Percentiles rank a stretch among this genome's conserved stretches.
Evolutionary conservation across 176 grass and related monocot species (phyloP).

Genomic region (Miscanthus lutarioriparius): DNA sequence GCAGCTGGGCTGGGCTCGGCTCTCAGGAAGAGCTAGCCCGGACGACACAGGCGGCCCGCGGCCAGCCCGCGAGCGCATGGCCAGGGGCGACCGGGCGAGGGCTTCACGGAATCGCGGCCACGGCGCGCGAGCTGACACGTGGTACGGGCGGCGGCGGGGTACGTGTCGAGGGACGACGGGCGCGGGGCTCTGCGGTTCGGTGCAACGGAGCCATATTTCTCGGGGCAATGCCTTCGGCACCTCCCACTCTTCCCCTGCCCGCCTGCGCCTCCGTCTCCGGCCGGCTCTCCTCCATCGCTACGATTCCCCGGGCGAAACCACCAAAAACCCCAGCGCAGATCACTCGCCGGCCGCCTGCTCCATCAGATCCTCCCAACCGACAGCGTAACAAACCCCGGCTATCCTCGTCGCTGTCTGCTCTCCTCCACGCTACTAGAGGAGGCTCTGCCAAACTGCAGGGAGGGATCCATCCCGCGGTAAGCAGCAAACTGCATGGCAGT

Average conservation of each 20-base stretch:
- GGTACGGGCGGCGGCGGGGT: slow-evolving; percentile 27
- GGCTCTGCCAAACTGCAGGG: neutral
- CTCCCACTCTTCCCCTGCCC: slow-evolving; percentile 20
- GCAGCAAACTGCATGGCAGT: slow-evolving; percentile 7
- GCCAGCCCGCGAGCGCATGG: neutral
- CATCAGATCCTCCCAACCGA: slow-evolving; percentile 22
- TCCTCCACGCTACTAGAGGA: slow-evolving; percentile 18
- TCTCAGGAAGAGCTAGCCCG: too few species aligned
- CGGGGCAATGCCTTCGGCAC: slow-evolving; percentile 71
- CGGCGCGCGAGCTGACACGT: slow-evolving; percentile 32
- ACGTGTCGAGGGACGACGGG: slow-evolving; percentile 47
- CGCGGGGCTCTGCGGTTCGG: slow-evolving; percentile 22
- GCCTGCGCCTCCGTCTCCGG: slow-evolving; percentile 25
- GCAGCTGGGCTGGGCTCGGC: neutral
- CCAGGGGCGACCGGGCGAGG: neutral
- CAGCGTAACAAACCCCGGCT: slow-evolving; percentile 33
- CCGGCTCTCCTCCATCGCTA: slow-evolving; percentile 13
- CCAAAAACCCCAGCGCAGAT: slow-evolving; percentile 36
- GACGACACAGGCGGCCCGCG: neutral
- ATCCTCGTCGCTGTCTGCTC: slow-evolving; percentile 6
- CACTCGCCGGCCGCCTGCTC: slow-evolving; percentile 30
- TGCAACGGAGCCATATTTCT: slow-evolving; percentile 69
- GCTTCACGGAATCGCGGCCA: neutral
- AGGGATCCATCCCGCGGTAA: neutral
- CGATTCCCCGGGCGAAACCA: slow-evolving; percentile 2